Base-by-base conservation (phyloP, 2,329 filamentous ascomycete genomes). In the Chaetomium olivaceum region DNA sequence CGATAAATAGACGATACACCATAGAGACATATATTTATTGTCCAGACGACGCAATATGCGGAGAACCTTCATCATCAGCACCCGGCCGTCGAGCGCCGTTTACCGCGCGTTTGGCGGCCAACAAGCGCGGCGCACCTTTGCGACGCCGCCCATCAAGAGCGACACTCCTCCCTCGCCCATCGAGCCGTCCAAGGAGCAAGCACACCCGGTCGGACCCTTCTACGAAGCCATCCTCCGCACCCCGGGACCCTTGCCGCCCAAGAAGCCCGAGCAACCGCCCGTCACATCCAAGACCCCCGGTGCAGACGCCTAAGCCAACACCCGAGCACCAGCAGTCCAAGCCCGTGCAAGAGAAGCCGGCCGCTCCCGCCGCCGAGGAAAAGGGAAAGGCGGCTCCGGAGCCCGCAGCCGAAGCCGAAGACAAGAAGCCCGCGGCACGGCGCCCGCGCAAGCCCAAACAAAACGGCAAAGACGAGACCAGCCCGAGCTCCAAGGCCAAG, bases 181-280 rank as follows among this genome's bases (percentile, higher is more conserved):
- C 29, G 58, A 51, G 51, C 62, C 51, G 39, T 61, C 58, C 29
- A 51, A 58, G 43, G 73, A 80, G 63, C 81, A 83, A 70, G 79
- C 77, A n/a, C 76, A 77, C 19, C 85, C 86, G 0, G 77, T 87
- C 0, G 86, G 86, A 0, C 74, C 78, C 46, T 89, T 87, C 77
- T 89, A 89, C 75, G 81, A 87, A 69, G 75, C 78, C n/a, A 81
- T 89, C 27, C 78, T 88, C 54, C 77, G 80, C 58, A 77, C 76
- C 4, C 81, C 82, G 0, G 76, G 78, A 9, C 79, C 79, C 1
- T 79, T 77, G 61, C 77, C 71, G 58, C 70, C 75, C 9, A 71
- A 74, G 43, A 83, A 83, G 71, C 79, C 79, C 55, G 79, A 83
- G 68, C 75, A 76, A 11, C 79, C 81, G 0, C 80, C 81, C 2